Evolutionary conservation across 2,329 filamentous ascomycete species (phyloP).

Genomic region (Cladosporium sp.): DNA sequence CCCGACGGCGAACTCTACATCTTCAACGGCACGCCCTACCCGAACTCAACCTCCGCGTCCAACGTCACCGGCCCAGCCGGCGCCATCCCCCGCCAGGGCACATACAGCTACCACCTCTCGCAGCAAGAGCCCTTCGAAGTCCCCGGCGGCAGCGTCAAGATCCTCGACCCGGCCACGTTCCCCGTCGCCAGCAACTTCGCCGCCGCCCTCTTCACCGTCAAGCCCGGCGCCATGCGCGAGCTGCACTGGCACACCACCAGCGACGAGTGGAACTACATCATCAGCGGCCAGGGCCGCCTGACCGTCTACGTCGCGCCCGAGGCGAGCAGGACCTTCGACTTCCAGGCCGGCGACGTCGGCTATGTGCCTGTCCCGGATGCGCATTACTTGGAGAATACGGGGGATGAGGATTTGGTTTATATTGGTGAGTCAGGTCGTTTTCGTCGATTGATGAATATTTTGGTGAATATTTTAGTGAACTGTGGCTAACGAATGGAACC

Average conservation of each 20-base stretch:
- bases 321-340: conserved; percentile 52
- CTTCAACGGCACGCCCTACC: conserved; percentile 34
- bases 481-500: background rate
- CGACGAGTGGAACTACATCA: conserved; percentile 58
- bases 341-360: conserved; percentile 53
- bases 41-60: conserved; percentile 27
- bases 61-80: conserved; percentile 37
- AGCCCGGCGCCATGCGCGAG: conserved; percentile 59
- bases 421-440: too few relatives aligned
- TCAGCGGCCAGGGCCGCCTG: conserved; percentile 50
- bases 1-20: conserved; percentile 36
- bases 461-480: too few relatives aligned
- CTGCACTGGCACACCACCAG: conserved; percentile 57
- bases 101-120: conserved; percentile 40
- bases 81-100: conserved; percentile 23
- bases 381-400: conserved; percentile 58
- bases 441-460: too few relatives aligned
- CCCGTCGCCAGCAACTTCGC: conserved; percentile 52
- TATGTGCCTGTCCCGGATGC: conserved; percentile 51
- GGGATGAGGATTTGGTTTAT: conserved; percentile 51
- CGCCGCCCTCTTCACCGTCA: conserved; percentile 50
- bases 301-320: conserved; percentile 50
- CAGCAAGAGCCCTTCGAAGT: conserved; percentile 45
- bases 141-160: conserved; percentile 52
- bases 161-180: conserved; percentile 53